Percentiles rank a stretch among this genome's conserved stretches.
These are phyloP conservation scores for Solanum ahanhuiri DNA, from an alignment of 257 asterid genomes.

Conservation along the genomic window DNA sequence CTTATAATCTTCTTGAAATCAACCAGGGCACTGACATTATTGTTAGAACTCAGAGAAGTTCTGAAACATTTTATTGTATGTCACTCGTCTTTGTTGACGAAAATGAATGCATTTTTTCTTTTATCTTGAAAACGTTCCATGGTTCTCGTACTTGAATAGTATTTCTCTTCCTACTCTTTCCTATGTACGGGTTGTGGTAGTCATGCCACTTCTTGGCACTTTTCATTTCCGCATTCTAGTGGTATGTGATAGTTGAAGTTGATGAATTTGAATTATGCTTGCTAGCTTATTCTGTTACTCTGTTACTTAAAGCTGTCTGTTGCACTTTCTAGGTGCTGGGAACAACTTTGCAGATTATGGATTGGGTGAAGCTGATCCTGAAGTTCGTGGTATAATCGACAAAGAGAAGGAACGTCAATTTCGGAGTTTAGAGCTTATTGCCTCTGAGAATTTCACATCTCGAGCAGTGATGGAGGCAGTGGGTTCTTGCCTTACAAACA, in stretches of 20 bases:
- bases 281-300: neutral
- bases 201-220: neutral
- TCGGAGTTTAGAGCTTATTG: constrained; percentile 84
- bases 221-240: neutral
- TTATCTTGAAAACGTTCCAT: neutral
- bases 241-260: neutral
- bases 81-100: neutral
- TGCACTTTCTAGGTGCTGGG: constrained; percentile 33
- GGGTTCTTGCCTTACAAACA: constrained; percentile 96
- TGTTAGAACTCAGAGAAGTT: neutral
- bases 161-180: neutral
- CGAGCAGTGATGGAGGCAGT: constrained; percentile 99
- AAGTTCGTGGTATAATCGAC: constrained; percentile 50
- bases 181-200: neutral
- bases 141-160: neutral
- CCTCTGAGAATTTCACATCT: constrained; percentile 93
- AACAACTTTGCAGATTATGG: constrained; percentile 48
- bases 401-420: constrained; percentile 86
- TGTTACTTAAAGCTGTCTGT: neutral
- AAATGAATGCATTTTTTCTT: neutral
- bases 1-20: neutral
- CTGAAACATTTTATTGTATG: neutral
- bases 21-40: neutral
- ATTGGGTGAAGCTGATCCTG: constrained; percentile 76
- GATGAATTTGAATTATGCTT: neutral